Evolutionary conservation across 2,329 filamentous ascomycete genomes (phyloP), one percentile per base, ranked within the genome.

Genomic region (Scedosporium aurantiacum): DNA sequence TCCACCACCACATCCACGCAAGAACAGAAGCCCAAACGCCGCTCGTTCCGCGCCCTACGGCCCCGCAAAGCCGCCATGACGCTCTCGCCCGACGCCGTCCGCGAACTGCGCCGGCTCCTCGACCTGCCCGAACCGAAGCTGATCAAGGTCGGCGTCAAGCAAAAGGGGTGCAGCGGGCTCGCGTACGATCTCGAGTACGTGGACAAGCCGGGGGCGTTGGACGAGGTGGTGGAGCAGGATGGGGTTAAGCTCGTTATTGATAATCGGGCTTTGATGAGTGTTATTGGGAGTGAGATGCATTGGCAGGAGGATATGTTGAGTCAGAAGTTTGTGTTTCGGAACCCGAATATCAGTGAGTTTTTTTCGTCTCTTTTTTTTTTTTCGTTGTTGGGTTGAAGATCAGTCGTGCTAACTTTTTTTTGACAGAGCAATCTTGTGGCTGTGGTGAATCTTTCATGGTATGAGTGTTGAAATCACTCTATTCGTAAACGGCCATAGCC

Each of bases 221-320:
- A 99, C 69, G 94, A 99, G 74, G 81, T 87, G 59, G 91, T 99
- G 1, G 92, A 95, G 71, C 94, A 99, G 72, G 94, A 97, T 69
- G 94, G 93, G 0, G 93, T 99, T 62, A 93, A 90, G 75, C 93
- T 99, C 40, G 74, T 97, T 72, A 94, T 99, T 62, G 94, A 99
- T 74, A 96, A 90, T 80, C 97, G 97, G 78, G 94, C 94, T 50
- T 78, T 99, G 58, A 92, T 99, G 72, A 97, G 93, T 74, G 97
- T 99, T 60, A 97, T 99, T 68, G 94, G 94, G 4, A 96, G 89
- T 70, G 93, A 97, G 76, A 99, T 99, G 94, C 94, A 99, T 71
- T 99, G 93, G 92, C 82, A 93, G 10, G 92, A 97, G 75, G 94
- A 97, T 69, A 96, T 96, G 78, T 77, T 99, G 65, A 96, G 88